Percentiles rank a stretch among this genome's conserved stretches.
These are phyloP conservation scores for Theileria parva DNA, from an alignment of 169 alveolate species.

Conservation along the genomic window DNA sequence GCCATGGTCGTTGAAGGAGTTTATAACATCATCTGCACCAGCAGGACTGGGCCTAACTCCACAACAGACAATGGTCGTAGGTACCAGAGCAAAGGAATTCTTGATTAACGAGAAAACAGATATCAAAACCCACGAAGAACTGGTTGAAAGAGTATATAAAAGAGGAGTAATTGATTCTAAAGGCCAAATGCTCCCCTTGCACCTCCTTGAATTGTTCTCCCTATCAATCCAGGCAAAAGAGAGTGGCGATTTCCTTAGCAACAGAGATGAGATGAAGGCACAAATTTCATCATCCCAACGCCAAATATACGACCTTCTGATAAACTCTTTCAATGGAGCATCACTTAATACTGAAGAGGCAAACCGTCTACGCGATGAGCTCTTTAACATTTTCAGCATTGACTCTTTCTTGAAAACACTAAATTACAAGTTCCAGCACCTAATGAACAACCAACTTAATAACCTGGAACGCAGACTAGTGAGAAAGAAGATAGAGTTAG, in stretches of 20 bases:
- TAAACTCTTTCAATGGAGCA: slow-evolving; percentile 30
- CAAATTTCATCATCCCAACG: slow-evolving; percentile 75
- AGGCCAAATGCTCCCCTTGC: slow-evolving; percentile 80
- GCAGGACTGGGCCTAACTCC: slow-evolving; percentile 83
- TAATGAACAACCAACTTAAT: slow-evolving; percentile 76
- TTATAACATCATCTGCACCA: slow-evolving; percentile 78
- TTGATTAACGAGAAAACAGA: slow-evolving; percentile 78
- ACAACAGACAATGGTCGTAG: slow-evolving; percentile 85
- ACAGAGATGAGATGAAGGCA: slow-evolving; percentile 77
- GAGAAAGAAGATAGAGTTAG: slow-evolving; percentile 75
- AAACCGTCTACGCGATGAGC: slow-evolving; percentile 65
- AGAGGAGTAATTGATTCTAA: slow-evolving; percentile 72
- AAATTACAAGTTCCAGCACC: slow-evolving; percentile 78
- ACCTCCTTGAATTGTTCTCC: slow-evolving; percentile 80
- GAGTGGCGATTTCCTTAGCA: slow-evolving; percentile 73
- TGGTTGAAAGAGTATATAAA: slow-evolving; percentile 79
- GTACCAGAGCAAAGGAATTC: slow-evolving; percentile 86
- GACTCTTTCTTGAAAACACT: slow-evolving; percentile 77
- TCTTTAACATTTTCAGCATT: slow-evolving; percentile 70
- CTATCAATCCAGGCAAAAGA: slow-evolving; percentile 83
- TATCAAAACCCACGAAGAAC: slow-evolving; percentile 75
- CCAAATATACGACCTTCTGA: slow-evolving; percentile 71
- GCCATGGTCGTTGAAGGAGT: slow-evolving; percentile 86
- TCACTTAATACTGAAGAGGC: slow-evolving; percentile 66
- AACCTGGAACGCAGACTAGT: slow-evolving; percentile 76